Evolutionary conservation across 108 stramenopile species (phyloP).

Genomic region (Asterionellopsis glacialis): DNA sequence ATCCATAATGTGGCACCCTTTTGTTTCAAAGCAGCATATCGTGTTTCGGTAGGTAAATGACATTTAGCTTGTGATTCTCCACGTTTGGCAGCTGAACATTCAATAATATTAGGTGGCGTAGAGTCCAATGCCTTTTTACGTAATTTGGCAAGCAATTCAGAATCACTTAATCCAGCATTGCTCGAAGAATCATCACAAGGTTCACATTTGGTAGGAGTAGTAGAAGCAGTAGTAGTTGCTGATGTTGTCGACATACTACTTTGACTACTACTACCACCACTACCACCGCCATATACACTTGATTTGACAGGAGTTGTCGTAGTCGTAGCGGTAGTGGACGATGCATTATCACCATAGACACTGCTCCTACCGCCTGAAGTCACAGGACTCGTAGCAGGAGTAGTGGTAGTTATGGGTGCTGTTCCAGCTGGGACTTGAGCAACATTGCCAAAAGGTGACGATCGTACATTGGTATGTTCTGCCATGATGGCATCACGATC

Average conservation of each 20-base stretch:
- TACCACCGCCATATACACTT: too few species aligned
- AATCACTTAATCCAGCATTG: constrained; percentile 19
- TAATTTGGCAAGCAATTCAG: constrained; percentile 68
- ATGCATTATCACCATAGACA: too few species aligned
- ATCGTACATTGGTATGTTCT: constrained; percentile 12
- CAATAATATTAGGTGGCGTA: constrained; percentile 96
- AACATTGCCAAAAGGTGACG: constrained; percentile 8
- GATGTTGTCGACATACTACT: constrained; percentile 4
- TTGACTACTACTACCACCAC: too few species aligned
- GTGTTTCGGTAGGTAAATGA: constrained; percentile 80
- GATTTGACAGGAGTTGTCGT: not conserved
- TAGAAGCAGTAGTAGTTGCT: constrained; percentile 11
- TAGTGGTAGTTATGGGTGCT: constrained; percentile 18
- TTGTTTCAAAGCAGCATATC: constrained; percentile 90
- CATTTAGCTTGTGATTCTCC: constrained; percentile 92
- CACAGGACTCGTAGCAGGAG: constrained; percentile 6
- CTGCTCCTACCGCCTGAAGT: too few species aligned
- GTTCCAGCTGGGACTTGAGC: not conserved
- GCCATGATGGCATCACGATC: constrained; percentile 23
- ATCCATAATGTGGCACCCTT: constrained; percentile 99
- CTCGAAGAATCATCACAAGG: constrained; percentile 4
- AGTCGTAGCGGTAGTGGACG: not conserved
- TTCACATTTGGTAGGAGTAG: constrained; percentile 11
- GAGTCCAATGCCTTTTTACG: constrained; percentile 68
- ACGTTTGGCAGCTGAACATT: constrained; percentile 87